Percentiles rank a stretch among this genome's conserved stretches.
These are phyloP conservation scores for Butyriboletus appendiculatus DNA, from an alignment of 1,284 basidiomycete genomes.

Conservation along the genomic window DNA sequence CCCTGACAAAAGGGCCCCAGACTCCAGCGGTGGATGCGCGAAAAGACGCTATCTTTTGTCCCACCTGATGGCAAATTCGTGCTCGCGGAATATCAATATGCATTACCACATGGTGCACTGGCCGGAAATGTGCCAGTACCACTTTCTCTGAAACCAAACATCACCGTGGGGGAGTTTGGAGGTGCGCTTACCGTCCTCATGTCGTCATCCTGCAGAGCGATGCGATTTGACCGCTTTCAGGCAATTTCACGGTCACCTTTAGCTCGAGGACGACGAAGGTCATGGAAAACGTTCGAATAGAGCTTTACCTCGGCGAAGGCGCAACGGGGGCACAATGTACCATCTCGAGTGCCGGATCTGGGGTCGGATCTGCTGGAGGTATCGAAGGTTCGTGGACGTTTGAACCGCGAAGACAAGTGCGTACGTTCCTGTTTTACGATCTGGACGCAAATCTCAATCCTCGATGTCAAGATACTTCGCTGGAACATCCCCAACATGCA, in stretches of 20 bases:
- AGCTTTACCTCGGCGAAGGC: slow-evolving; percentile 73
- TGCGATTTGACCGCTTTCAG: slow-evolving; percentile 40
- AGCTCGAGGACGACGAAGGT: slow-evolving; percentile 64
- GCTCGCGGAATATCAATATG: slow-evolving; percentile 83
- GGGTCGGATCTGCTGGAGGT: slow-evolving; percentile 43
- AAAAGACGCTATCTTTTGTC: slow-evolving; percentile 85
- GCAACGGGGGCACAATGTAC: slow-evolving; percentile 68
- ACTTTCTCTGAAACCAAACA: slow-evolving; percentile 59
- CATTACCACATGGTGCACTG: slow-evolving; percentile 30
- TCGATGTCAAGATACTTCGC: slow-evolving; percentile 51
- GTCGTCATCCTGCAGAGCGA: not conserved
- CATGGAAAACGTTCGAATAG: slow-evolving; percentile 71
- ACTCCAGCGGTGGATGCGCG: slow-evolving; percentile 78
- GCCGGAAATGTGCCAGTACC: slow-evolving; percentile 57
- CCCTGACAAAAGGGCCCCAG: slow-evolving; percentile 40
- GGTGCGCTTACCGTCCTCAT: slow-evolving; percentile 44
- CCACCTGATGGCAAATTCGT: slow-evolving; percentile 93
- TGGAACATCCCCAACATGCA: slow-evolving; percentile 78
- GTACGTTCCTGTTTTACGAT: not conserved
- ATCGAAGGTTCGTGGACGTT: slow-evolving; percentile 70
- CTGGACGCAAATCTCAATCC: not conserved
- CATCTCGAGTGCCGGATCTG: slow-evolving; percentile 58
- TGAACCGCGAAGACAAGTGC: slow-evolving; percentile 67
- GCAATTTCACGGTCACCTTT: slow-evolving; percentile 70
- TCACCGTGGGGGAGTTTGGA: slow-evolving; percentile 62